Conservation (phyloP, 345 rosid species). For the Diplotaxis tenuifolia region DNA sequence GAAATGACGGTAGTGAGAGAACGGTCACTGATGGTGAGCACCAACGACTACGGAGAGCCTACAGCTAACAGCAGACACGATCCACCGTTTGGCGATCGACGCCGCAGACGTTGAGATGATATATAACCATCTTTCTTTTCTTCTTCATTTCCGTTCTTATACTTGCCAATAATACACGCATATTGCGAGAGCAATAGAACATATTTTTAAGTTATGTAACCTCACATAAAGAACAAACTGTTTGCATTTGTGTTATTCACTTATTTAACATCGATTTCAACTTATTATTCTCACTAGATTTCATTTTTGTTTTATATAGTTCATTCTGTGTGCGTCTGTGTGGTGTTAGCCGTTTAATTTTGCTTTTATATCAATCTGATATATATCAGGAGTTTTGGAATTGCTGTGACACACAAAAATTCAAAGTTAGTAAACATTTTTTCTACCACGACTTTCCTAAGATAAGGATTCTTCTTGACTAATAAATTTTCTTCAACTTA, state of each 20-base stretch:
- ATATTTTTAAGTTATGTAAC: neutral
- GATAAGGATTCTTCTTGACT: neutral
- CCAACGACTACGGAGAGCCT: slow-evolving; percentile 54
- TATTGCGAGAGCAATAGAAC: neutral
- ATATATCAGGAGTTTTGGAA: neutral
- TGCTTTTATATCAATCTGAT: neutral
- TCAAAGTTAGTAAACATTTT: neutral
- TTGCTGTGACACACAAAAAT: neutral
- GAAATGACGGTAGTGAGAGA: slow-evolving; percentile 29
- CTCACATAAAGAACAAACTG: neutral
- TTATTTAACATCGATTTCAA: neutral
- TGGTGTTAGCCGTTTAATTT: neutral
- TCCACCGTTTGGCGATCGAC: slow-evolving; percentile 43
- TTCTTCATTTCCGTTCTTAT: neutral
- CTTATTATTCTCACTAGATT: neutral
- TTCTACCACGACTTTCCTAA: neutral
- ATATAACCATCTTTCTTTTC: neutral
- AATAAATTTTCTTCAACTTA: neutral
- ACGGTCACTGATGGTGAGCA: slow-evolving; percentile 47
- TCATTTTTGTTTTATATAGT: neutral
- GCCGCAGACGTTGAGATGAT: slow-evolving; percentile 30
- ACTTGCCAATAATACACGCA: neutral
- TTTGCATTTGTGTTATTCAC: slow-evolving; percentile 13
- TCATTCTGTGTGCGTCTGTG: neutral
- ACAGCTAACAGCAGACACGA: slow-evolving; percentile 57